Base-by-base conservation (phyloP, 2,329 filamentous ascomycete species). In the Fusarium incarnatum region DNA sequence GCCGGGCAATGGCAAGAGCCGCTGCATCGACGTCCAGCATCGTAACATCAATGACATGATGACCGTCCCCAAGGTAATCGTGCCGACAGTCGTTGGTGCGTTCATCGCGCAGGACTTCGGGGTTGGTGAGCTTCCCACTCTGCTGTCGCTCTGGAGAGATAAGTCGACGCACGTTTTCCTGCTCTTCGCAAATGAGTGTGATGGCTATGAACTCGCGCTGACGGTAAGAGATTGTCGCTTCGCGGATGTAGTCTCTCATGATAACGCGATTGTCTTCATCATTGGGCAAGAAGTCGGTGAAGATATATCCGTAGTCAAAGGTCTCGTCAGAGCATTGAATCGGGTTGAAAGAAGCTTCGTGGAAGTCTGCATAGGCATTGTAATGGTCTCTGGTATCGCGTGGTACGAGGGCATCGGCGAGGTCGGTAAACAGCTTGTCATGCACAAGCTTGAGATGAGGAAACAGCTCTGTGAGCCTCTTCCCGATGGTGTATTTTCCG, bases 191-290 rank as follows among this genome's bases (percentile, higher is more conserved):
- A 2, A 37, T 10, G 9, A 37, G 18, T 10, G 34, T 37, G 18
- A 37, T 4, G 6, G 34, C 5, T 6, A 12, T 37, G 18, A 37
- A n/a, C 3, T 37, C 5, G 18, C 34, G 34, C 6, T 37, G 34
- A 3, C 34, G 34, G 34, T 37, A 16, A n/a, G 34, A 9, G 6
- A 11, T n/a, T n/a, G 5, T 1, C 5, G 6, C 34, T 37, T 18
- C 34, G 9, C 3, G 3, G 18, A 7, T n/a, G 10, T 37, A 37
- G 0, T n/a, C 34, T 37, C 18, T 37, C 34, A 37, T 37, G 34
- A 0, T 32, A 15, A n/a, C 0, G 34, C 16, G 10, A 18, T 0
- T 2, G 0, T 37, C 10, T 11, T 37, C 34, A 2, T n/a, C 6
- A 18, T 6, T 11, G 10, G 34, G 10, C 1, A 37, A 11, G 6